Evolutionary conservation across 2,329 filamentous ascomycete species (phyloP).

Genomic region (Cucurbitaria berberidis): DNA sequence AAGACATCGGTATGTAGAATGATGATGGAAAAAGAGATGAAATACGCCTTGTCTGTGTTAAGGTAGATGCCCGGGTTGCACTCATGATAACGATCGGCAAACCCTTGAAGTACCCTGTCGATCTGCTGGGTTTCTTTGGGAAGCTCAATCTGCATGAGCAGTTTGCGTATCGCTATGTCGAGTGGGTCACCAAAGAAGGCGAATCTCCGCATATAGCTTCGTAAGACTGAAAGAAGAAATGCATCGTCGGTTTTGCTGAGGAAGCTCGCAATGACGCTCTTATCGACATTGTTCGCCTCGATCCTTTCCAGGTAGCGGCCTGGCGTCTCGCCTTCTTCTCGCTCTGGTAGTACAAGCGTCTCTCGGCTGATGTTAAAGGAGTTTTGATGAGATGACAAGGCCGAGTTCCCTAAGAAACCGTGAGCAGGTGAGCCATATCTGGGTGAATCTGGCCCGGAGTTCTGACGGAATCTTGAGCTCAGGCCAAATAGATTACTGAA

Average conservation of each 20-base stretch:
- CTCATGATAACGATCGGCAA: conserved; percentile 96
- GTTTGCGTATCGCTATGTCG: conserved; percentile 95
- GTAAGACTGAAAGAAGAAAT: conserved; percentile 81
- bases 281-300: conserved; percentile 77
- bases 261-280: conserved; percentile 82
- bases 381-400: conserved; percentile 78
- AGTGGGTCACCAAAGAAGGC: conserved; percentile 96
- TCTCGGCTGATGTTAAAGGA: conserved; percentile 80
- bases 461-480: conserved; percentile 76
- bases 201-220: conserved; percentile 95
- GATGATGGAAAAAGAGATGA: conserved; percentile 94
- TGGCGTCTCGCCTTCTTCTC: conserved; percentile 85
- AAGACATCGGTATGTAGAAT: conserved; percentile 99
- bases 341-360: conserved; percentile 72
- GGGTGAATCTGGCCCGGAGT: conserved; percentile 71
- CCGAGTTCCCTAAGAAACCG: conserved; percentile 71
- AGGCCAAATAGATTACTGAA: conserved; percentile 88
- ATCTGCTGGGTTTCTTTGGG: conserved; percentile 99
- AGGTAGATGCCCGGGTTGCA: conserved; percentile 97
- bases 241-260: conserved; percentile 85
- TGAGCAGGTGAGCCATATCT: conserved; percentile 64
- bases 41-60: conserved; percentile 88
- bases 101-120: conserved; percentile 89
- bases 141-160: conserved; percentile 94
- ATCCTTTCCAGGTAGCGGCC: conserved; percentile 86